phyloP scores from a whole-genome alignment of 176 grass and related monocot species.

The Ananas comosus region DNA sequence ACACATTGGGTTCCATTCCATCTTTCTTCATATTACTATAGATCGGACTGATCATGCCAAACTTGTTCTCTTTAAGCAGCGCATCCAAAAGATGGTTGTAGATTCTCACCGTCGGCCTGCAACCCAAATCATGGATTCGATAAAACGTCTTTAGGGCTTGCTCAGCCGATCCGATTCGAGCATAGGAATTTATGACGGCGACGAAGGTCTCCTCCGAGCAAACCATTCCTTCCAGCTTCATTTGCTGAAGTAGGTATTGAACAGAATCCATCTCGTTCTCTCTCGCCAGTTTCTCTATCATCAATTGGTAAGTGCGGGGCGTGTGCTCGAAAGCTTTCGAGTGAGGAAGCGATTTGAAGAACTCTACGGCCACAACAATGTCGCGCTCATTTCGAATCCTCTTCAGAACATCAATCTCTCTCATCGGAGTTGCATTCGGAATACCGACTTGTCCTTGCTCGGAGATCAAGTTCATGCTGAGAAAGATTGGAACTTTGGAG shows the following conservation, averaged over 20 bases:
- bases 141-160: constrained; percentile 75
- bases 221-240: constrained; percentile 43
- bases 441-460: background rate
- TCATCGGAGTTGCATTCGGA: background rate
- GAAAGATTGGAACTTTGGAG: background rate
- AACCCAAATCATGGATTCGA: constrained; percentile 55
- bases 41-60: constrained; percentile 38
- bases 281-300: constrained; percentile 51
- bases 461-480: background rate
- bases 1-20: constrained; percentile 49
- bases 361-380: background rate
- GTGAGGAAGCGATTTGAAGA: background rate
- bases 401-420: background rate
- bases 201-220: constrained; percentile 49
- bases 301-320: constrained; percentile 33
- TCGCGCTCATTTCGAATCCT: background rate
- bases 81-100: constrained; percentile 83
- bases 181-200: constrained; percentile 47
- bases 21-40: constrained; percentile 61
- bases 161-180: constrained; percentile 38
- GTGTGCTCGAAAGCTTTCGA: constrained; percentile 12
- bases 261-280: constrained; percentile 50
- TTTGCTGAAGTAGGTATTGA: constrained; percentile 66
- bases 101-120: constrained; percentile 41
- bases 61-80: constrained; percentile 54